A percentile compares a stretch with the other conserved stretches of the same genome.
Evolutionary conservation across 805 yeast genomes (phyloP).

Genomic region (Candida chilensis): DNA sequence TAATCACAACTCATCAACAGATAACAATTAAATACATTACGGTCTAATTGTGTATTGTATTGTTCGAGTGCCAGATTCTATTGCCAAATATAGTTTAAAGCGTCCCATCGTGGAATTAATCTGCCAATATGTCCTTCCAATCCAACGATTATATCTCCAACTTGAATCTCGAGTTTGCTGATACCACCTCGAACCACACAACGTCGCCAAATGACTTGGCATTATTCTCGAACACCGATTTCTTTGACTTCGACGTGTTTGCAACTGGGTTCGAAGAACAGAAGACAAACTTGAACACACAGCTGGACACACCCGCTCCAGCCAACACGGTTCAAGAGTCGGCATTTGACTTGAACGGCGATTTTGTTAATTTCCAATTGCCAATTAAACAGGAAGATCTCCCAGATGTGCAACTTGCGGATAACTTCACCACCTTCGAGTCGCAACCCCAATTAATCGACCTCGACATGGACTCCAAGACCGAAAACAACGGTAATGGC

Average conservation of each 20-base stretch:
- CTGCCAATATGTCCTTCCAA: neutral
- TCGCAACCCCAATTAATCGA: no score
- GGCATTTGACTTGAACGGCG: neutral
- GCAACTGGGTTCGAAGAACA: slow-evolving; percentile 2
- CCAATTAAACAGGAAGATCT: slow-evolving; percentile 2
- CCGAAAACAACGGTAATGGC: no score
- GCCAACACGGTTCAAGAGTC: slow-evolving; percentile 1
- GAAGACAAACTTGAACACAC: neutral
- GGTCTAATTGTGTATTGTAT: no score
- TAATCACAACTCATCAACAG: no score
- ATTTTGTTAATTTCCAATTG: no score
- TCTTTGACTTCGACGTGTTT: slow-evolving; percentile 10
- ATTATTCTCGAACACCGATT: slow-evolving; percentile 10
- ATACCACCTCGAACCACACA: neutral
- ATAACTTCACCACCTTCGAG: no score
- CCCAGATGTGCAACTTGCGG: slow-evolving; percentile 1
- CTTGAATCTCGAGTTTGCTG: neutral
- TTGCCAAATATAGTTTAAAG: no score
- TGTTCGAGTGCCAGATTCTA: no score
- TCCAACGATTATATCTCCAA: neutral
- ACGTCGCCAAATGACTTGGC: slow-evolving; percentile 8
- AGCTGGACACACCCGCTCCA: slow-evolving; percentile 2
- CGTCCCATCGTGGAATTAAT: no score
- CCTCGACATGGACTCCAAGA: no score
- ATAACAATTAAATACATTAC: no score